A percentile compares a stretch with the other conserved stretches of the same genome.
These are phyloP conservation scores for Yamadazyma phyllophila DNA, from an alignment of 805 yeast species.

Conservation along the genomic window DNA sequence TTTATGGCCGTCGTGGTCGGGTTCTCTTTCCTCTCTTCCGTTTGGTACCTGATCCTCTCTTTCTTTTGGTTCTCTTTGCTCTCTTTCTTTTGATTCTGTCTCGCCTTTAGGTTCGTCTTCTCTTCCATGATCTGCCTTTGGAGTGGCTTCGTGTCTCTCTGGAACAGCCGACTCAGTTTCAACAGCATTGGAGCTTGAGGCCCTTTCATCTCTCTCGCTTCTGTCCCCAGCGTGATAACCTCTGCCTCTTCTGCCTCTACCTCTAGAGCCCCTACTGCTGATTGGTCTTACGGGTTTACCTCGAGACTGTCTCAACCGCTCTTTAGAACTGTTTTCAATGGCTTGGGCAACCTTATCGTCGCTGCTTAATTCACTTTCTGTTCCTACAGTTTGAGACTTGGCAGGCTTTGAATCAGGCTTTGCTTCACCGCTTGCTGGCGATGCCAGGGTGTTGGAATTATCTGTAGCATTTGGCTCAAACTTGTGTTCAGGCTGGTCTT, in stretches of 20 bases:
- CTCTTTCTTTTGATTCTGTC: too few relatives aligned
- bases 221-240: background rate
- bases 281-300: background rate
- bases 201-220: background rate
- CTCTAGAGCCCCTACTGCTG: conserved; percentile 10
- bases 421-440: too few relatives aligned
- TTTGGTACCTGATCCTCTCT: too few relatives aligned
- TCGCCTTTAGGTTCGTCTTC: too few relatives aligned
- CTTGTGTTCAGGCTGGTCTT: too few relatives aligned
- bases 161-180: background rate
- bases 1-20: background rate
- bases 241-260: conserved; percentile 1
- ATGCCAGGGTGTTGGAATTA: too few relatives aligned
- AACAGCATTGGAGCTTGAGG: background rate
- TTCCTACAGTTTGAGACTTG: too few relatives aligned
- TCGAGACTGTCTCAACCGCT: conserved; percentile 5
- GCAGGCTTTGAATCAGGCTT: too few relatives aligned
- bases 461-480: too few relatives aligned
- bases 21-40: background rate
- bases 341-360: conserved; percentile 9
- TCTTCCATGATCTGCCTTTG: too few relatives aligned
- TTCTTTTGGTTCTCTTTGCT: too few relatives aligned
- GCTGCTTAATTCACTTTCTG: conserved; percentile 3
- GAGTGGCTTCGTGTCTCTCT: too few relatives aligned
- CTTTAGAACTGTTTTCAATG: conserved; percentile 7